Base-by-base conservation (phyloP, 75 land plant genomes). In the Selaginella tamariscina region DNA sequence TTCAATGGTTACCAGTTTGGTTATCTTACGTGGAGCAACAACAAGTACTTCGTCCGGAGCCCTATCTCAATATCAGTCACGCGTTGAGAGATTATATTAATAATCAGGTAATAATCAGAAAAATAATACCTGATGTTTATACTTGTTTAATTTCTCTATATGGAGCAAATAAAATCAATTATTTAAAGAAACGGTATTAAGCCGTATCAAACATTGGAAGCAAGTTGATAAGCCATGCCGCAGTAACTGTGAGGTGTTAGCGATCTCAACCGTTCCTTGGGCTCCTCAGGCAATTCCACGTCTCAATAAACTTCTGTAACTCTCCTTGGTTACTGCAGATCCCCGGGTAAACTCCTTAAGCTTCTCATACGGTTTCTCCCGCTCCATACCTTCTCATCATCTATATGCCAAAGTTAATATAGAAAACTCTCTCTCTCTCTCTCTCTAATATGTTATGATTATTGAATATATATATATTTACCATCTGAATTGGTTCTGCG, bases 401-500 rank as follows among this genome's bases (percentile, higher is more conserved):
- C 92, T 91, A 60, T 27, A 65, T 11, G 28, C 23, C 24, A 56
- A 67, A 67, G 5, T 32, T 18, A 54, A 33, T 32, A 65, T 63
- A 1, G 27, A 70, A 62, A 33, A 65, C 28, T 15, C 30, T 54
- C 22, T 55, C 18, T 30, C 22, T n/a, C n/a, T n/a, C n/a, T n/a
- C n/a, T n/a, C n/a, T n/a, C n/a, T n/a, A n/a, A n/a, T n/a, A n/a
- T n/a, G n/a, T n/a, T n/a, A n/a, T n/a, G n/a, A n/a, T n/a, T n/a
- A n/a, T n/a, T n/a, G n/a, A n/a, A n/a, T n/a, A n/a, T n/a, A n/a
- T n/a, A n/a, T n/a, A n/a, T n/a, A 55, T 83, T 66, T 80, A 91
- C 93, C 22, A 86, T 91, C 76, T 91, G 97, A 69, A 91, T 82
- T 33, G 97, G 89, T 67, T 91, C 97, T 2, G 97, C 97, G 76